Evolutionary conservation across 331 rosid species (phyloP).

Genomic region (Saraca asoca): DNA sequence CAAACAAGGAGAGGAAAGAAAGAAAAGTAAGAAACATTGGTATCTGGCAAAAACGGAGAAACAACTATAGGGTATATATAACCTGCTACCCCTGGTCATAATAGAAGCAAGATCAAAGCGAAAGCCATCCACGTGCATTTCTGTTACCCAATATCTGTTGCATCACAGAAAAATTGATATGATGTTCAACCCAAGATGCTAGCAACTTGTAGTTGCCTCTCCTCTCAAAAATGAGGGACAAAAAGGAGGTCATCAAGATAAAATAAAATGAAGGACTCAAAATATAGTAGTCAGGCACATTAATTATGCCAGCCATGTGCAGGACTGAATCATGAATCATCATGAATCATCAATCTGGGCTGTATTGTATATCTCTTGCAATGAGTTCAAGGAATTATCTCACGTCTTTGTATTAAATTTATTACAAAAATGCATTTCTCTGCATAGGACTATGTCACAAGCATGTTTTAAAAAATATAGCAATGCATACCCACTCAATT

Average conservation of each 20-base stretch:
- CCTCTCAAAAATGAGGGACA: constrained; percentile 2
- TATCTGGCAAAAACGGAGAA: constrained; percentile 26
- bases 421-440: no score
- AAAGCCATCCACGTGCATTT: constrained; percentile 98
- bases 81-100: constrained; percentile 96
- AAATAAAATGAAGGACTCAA: constrained; percentile 12
- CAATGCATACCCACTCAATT: no score
- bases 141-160: constrained; percentile 91
- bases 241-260: constrained; percentile 32
- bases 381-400: no score
- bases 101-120: constrained; percentile 99
- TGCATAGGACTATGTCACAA: no score
- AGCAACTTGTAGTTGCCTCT: constrained; percentile 19
- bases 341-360: no score
- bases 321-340: no score
- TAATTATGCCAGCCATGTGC: no score
- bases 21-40: constrained; percentile 29
- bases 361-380: no score
- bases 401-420: no score
- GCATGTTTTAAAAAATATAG: no score
- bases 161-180: constrained; percentile 33
- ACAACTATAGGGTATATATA: constrained; percentile 31
- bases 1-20: constrained; percentile 41
- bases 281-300: background rate
- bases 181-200: constrained; percentile 30